These are phyloP conservation scores for Aspergillus diversus DNA, from an alignment of 495 filamentous ascomycete genomes.

Conservation along the genomic window DNA sequence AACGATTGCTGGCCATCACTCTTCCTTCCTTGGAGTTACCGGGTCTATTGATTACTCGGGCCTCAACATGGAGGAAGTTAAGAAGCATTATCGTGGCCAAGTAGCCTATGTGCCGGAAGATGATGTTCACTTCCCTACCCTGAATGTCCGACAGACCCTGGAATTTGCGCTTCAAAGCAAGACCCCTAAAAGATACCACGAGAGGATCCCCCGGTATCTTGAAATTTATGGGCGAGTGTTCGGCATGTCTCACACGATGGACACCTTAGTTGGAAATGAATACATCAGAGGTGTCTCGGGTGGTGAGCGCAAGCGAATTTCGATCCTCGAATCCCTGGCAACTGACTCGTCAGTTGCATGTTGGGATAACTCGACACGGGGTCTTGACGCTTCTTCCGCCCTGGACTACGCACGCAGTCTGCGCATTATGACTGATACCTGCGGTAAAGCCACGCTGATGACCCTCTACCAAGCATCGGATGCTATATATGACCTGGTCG, in stretches of 20 bases:
- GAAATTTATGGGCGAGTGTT: constrained; percentile 78
- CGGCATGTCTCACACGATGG: constrained; percentile 79
- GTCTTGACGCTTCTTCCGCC: constrained; percentile 80
- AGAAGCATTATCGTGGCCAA: constrained; percentile 73
- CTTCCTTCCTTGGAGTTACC: constrained; percentile 74
- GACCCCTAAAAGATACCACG: constrained; percentile 69
- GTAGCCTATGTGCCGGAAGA: constrained; percentile 84
- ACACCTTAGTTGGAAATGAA: constrained; percentile 82
- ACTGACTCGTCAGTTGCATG: constrained; percentile 74
- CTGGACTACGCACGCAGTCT: constrained; percentile 71
- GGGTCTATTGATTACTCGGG: constrained; percentile 82
- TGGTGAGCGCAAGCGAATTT: constrained; percentile 74
- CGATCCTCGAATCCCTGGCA: constrained; percentile 60
- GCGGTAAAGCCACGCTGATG: constrained; percentile 76
- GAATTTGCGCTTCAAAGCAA: constrained; percentile 81
- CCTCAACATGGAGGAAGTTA: constrained; percentile 61
- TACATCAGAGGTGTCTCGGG: constrained; percentile 87
- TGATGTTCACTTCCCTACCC: constrained; percentile 77
- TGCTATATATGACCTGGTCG: constrained; percentile 80
- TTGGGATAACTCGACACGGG: constrained; percentile 86
- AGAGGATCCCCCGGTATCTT: constrained; percentile 67
- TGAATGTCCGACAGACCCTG: constrained; percentile 83
- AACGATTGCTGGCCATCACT: constrained; percentile 76
- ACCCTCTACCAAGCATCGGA: constrained; percentile 83
- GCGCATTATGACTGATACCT: constrained; percentile 77